Evolutionary conservation across 345 rosid species (phyloP), one percentile per base, ranked within the genome.

Genomic region (Chamaenerion angustifolium): DNA sequence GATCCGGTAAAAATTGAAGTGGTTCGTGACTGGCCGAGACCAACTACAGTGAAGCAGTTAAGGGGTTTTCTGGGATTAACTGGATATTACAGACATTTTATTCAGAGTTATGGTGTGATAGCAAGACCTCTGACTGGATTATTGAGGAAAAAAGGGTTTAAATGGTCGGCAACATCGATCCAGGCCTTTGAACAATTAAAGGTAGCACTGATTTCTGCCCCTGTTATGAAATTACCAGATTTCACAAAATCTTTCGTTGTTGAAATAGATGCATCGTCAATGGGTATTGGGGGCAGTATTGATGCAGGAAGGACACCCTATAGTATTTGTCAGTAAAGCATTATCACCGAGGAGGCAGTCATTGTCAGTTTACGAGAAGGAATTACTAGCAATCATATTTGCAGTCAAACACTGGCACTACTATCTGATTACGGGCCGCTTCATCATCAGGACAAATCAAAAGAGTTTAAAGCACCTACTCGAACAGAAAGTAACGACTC

Each of bases 401-500:
- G 49, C 49, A 10, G 21, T 46, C 16, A 14, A 46, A 14, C 16
- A 46, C 16, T 46, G 49, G 49, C 21, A 14, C 16, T 23, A 49
- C 1, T 51, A 51, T 16, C 4, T 51, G 42, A 37, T 14, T 4
- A 17, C 17, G 2, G 11, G 11, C 4, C 55, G 35, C 15, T 51
- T 51, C 16, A 13, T 37, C 3, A 51, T 51, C 12, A 51, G 37
- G 43, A 51, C 16, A 11, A 43, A 51, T 37, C 42, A 51, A 25
- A 41, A 31, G n/a, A 51, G 55, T 18, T 42, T 51, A 14, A 51
- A 51, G 15, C 27, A 27, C 11, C 14, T 51, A 3, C 27, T 37
- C 4, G 55, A 51, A 13, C 14, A 49, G 31, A 18, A 31, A 8
- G 3, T 49, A 31, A 23, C 18, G 12, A 49, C 27, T 18, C 17